Percentiles rank a stretch among this genome's conserved stretches.
Evolutionary conservation across 1,284 basidiomycete species (phyloP).

Genomic region (Naganishia albida): DNA sequence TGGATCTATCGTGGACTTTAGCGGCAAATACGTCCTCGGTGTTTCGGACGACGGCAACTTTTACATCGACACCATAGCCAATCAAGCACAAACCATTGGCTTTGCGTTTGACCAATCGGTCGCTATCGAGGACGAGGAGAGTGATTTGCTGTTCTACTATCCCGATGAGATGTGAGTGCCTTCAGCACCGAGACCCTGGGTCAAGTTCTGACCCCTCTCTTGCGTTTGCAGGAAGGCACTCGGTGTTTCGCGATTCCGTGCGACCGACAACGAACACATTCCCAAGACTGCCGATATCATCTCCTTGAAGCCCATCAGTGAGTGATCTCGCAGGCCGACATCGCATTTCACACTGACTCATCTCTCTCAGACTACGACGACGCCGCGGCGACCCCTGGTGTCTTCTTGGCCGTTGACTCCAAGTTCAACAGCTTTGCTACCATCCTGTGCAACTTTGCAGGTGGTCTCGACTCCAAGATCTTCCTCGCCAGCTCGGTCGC

Average conservation of each 20-base stretch:
- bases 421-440: conserved; percentile 24
- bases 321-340: not conserved
- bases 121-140: conserved; percentile 27
- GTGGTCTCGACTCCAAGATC: conserved; percentile 32
- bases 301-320: conserved; percentile 30
- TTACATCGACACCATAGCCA: conserved; percentile 8
- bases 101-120: conserved; percentile 18
- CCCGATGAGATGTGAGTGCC: conserved; percentile 31
- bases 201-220: not conserved
- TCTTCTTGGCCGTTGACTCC: conserved; percentile 30
- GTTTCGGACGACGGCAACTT: conserved; percentile 27
- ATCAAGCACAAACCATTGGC: conserved; percentile 1
- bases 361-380: conserved; percentile 24
- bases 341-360: not conserved
- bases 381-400: conserved; percentile 21
- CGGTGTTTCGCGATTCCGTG: conserved; percentile 31
- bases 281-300: conserved; percentile 26
- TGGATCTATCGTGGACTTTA: conserved; percentile 7
- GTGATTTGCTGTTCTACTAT: conserved; percentile 29
- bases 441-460: conserved; percentile 27
- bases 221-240: conserved; percentile 12
- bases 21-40: conserved; percentile 24
- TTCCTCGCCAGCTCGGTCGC: conserved; percentile 35
- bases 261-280: conserved; percentile 13
- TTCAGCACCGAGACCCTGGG: too few species aligned